A percentile compares a stretch with the other conserved stretches of the same genome.
These are phyloP conservation scores for Amaranthus hypochondriacus DNA, from an alignment of 148 eudicot genomes.

Conservation along the genomic window DNA sequence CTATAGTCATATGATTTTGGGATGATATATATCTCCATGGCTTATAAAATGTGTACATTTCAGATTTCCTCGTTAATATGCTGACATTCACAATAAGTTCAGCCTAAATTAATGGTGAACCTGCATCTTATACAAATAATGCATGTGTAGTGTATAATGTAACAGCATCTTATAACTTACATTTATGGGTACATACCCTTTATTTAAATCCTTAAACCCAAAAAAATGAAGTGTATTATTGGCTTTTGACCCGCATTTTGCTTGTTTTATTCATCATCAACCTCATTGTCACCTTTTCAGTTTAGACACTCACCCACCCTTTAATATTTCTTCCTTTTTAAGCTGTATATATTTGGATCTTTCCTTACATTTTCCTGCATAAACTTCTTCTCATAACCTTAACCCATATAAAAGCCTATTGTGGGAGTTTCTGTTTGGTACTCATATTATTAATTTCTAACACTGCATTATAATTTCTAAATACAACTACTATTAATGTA, in stretches of 20 bases:
- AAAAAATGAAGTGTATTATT: slow-evolving; percentile 1
- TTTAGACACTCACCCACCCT: slow-evolving; percentile 13
- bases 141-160: slow-evolving; percentile 28
- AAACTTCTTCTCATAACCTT: slow-evolving; percentile 16
- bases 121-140: not conserved
- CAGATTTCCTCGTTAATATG: no score
- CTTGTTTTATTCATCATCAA: slow-evolving; percentile 28
- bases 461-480: not conserved
- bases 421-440: slow-evolving; percentile 24
- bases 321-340: slow-evolving; percentile 12
- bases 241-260: slow-evolving; percentile 36
- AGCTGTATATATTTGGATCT: slow-evolving; percentile 41
- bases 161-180: slow-evolving; percentile 15
- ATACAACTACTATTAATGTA: not conserved
- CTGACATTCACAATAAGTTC: no score
- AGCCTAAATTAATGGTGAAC: no score
- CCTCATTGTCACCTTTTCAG: slow-evolving; percentile 14
- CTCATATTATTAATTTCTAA: not conserved
- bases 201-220: no score
- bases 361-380: slow-evolving; percentile 31
- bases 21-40: no score
- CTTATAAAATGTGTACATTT: no score
- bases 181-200: not conserved
- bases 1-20: no score
- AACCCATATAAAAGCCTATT: slow-evolving; percentile 8